phyloP scores from a whole-genome alignment of 805 yeast species.

The Clavispora carvajalis region DNA sequence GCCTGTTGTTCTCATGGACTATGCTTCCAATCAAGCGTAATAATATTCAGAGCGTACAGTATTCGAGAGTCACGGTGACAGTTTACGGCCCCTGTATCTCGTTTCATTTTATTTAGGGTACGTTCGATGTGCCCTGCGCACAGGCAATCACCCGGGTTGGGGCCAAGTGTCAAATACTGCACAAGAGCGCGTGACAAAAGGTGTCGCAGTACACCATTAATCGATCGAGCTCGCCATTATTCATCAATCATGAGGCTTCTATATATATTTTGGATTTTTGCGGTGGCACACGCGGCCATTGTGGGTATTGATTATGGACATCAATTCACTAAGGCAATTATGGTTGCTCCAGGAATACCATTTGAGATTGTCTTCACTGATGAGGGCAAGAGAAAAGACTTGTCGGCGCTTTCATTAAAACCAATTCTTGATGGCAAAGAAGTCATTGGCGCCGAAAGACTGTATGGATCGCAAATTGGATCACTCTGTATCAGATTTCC shows the following conservation, averaged over 20 bases:
- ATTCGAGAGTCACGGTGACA: too few species aligned
- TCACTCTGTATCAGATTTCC: constrained; percentile 73
- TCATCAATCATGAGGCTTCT: constrained; percentile 10
- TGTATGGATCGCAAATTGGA: constrained; percentile 72
- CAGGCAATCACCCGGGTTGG: neutral
- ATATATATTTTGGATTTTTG: constrained; percentile 7
- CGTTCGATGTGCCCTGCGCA: too few species aligned
- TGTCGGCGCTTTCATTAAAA: constrained; percentile 69
- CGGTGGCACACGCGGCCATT: constrained; percentile 49
- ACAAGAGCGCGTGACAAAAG: neutral
- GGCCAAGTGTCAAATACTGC: neutral
- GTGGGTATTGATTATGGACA: constrained; percentile 89
- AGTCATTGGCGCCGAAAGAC: constrained; percentile 54
- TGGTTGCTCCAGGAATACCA: constrained; percentile 86
- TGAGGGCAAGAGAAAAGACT: constrained; percentile 88
- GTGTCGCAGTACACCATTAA: neutral
- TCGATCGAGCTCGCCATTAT: neutral
- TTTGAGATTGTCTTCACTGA: constrained; percentile 85
- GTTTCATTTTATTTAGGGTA: too few species aligned
- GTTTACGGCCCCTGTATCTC: too few species aligned
- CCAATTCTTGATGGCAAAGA: constrained; percentile 20
- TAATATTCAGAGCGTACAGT: too few species aligned
- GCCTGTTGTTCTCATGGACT: too few species aligned
- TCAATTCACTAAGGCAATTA: constrained; percentile 77
- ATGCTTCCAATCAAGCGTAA: too few species aligned